Percentiles rank a stretch among this genome's conserved stretches.
Evolutionary conservation across 495 filamentous ascomycete species (phyloP).

Genomic region (Trichoderma parareesei): DNA sequence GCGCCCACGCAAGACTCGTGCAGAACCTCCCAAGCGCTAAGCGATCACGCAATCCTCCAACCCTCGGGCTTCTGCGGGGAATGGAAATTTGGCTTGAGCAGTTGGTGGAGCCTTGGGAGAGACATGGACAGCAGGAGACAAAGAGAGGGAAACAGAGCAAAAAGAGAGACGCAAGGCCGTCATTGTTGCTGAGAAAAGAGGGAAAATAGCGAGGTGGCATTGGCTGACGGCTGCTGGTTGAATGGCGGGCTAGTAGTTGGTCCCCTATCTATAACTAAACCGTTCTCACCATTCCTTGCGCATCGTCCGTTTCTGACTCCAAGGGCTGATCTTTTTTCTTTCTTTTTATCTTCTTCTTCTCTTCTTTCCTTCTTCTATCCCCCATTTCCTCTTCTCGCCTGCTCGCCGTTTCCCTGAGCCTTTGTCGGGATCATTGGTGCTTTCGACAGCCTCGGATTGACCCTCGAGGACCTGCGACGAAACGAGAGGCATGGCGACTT

Average conservation of each 20-base stretch:
- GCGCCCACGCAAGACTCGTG: constrained; percentile 8
- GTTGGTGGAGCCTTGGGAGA: background rate
- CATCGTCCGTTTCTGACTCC: background rate
- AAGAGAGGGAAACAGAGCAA: background rate
- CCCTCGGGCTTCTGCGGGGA: constrained; percentile 8
- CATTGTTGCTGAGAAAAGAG: background rate
- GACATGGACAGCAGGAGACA: background rate
- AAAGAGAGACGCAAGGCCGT: background rate
- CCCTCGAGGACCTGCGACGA: background rate
- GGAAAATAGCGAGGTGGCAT: background rate
- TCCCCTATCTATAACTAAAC: background rate
- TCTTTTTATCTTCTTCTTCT: background rate
- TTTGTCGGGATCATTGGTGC: background rate
- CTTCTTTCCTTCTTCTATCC: background rate
- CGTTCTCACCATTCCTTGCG: background rate
- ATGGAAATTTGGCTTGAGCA: constrained; percentile 7
- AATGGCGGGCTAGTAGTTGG: background rate
- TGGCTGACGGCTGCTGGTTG: background rate
- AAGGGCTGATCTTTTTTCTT: background rate
- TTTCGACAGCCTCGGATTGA: background rate
- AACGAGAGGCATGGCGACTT: constrained; percentile 3
- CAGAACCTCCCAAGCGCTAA: constrained; percentile 4
- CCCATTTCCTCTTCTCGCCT: background rate
- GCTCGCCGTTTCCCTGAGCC: background rate
- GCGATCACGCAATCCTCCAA: constrained; percentile 10